Conservation (phyloP, 1,139 yeast genomes). For the Pichia sp. region DNA sequence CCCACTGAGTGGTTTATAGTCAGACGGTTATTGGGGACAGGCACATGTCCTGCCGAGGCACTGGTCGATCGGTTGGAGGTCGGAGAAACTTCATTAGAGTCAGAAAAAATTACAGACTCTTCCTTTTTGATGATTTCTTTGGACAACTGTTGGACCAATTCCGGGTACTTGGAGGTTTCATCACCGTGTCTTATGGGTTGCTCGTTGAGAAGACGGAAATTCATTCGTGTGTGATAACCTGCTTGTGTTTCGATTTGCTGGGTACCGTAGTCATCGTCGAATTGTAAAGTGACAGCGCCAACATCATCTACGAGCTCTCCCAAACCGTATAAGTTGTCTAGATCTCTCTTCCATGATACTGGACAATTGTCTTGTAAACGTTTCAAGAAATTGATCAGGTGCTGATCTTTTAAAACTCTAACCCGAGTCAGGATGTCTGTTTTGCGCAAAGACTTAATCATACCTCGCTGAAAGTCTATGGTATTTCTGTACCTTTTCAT, state of each 20-base stretch:
- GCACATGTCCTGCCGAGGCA: not conserved
- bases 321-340: slow-evolving; percentile 14
- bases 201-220: slow-evolving; percentile 7
- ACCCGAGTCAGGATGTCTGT: slow-evolving; percentile 7
- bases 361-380: slow-evolving; percentile 13
- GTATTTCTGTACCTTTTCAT: slow-evolving; percentile 17
- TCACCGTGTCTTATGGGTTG: slow-evolving; percentile 1
- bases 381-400: slow-evolving; percentile 13
- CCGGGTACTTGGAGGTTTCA: not conserved
- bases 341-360: slow-evolving; percentile 8
- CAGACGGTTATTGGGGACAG: not conserved
- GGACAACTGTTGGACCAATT: not conserved
- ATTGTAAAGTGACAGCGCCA: slow-evolving; percentile 4
- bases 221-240: not conserved
- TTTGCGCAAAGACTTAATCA: slow-evolving; percentile 7
- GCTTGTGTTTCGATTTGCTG: slow-evolving; percentile 2
- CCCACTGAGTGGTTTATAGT: not conserved
- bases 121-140: not conserved
- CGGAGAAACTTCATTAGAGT: not conserved
- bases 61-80: not conserved
- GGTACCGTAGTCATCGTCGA: not conserved
- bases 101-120: not conserved
- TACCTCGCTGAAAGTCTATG: slow-evolving; percentile 20
- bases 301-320: slow-evolving; percentile 7
- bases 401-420: slow-evolving; percentile 11